Conservation (phyloP, 2,329 filamentous ascomycete species). For the Ophidiomyces ophidiicola region DNA sequence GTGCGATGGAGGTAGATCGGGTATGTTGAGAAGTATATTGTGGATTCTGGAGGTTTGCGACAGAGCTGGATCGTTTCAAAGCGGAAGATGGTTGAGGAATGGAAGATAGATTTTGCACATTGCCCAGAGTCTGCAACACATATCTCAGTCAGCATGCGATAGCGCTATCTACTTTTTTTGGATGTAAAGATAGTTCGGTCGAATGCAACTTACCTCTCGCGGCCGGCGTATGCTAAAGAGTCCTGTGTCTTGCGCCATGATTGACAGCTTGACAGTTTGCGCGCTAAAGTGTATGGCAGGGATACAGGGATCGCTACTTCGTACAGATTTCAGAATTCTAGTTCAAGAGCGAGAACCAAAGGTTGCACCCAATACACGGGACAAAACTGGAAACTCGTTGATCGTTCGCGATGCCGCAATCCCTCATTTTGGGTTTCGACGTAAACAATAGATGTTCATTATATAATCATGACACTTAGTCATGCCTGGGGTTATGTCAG, state of each 20-base stretch:
- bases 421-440: slow-evolving; percentile 7
- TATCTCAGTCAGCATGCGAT: slow-evolving; percentile 16
- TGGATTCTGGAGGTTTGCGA: slow-evolving; percentile 51
- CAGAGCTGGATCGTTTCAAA: slow-evolving; percentile 83
- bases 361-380: too few relatives aligned
- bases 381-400: too few relatives aligned
- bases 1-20: slow-evolving; percentile 76
- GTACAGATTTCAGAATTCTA: background rate
- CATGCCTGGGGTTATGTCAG: slow-evolving; percentile 15
- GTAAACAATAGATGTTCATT: slow-evolving; percentile 8
- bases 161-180: background rate
- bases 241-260: slow-evolving; percentile 76
- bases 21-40: slow-evolving; percentile 59
- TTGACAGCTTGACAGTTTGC: too few relatives aligned
- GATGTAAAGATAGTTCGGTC: background rate
- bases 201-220: slow-evolving; percentile 57
- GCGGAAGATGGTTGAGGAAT: slow-evolving; percentile 87
- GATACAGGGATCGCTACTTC: too few relatives aligned
- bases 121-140: slow-evolving; percentile 57
- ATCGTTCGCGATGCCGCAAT: too few relatives aligned
- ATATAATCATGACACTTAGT: slow-evolving; percentile 7
- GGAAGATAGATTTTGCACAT: slow-evolving; percentile 66
- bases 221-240: slow-evolving; percentile 86
- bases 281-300: too few relatives aligned
- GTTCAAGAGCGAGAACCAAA: too few relatives aligned